These are phyloP conservation scores for Sugiyamaella pinicola DNA, from an alignment of 1,139 yeast genomes.

Conservation along the genomic window DNA sequence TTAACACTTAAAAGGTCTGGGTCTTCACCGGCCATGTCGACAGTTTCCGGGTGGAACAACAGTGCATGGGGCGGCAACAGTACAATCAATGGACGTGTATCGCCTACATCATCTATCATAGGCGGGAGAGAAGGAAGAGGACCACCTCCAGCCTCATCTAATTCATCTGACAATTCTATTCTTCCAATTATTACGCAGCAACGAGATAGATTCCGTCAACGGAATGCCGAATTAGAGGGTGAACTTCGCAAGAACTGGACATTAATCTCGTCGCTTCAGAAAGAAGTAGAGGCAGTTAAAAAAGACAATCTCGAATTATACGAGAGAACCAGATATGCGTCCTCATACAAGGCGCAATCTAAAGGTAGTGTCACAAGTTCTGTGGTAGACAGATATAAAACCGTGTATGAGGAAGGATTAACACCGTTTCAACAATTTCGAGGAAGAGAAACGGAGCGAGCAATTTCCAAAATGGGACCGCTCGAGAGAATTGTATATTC, in stretches of 20 bases:
- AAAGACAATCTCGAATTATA: constrained; percentile 77
- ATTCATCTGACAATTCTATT: constrained; percentile 50
- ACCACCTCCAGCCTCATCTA: constrained; percentile 17
- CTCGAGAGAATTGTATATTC: constrained; percentile 77
- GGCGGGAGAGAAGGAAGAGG: constrained; percentile 24
- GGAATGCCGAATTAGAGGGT: constrained; percentile 81
- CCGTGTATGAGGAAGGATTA: constrained; percentile 71
- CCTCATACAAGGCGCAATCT: constrained; percentile 40
- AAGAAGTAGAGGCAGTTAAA: constrained; percentile 65
- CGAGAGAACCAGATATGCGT: constrained; percentile 77
- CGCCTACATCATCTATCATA: constrained; percentile 31
- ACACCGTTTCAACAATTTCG: constrained; percentile 87
- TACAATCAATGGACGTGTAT: constrained; percentile 18
- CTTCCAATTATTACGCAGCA: constrained; percentile 91
- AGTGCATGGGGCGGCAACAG: constrained; percentile 19
- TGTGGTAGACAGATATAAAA: constrained; percentile 58
- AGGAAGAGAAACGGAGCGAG: constrained; percentile 74
- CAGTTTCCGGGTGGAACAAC: constrained; percentile 43
- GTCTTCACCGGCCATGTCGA: constrained; percentile 58
- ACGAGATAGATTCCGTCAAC: constrained; percentile 83
- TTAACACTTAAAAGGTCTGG: constrained; percentile 36
- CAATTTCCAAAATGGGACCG: constrained; percentile 71
- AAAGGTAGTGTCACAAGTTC: constrained; percentile 5
- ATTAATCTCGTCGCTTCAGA: constrained; percentile 59
- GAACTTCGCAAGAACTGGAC: constrained; percentile 65